phyloP scores from a whole-genome alignment of 2,329 filamentous ascomycete species.

The Beauveria caledonica region DNA sequence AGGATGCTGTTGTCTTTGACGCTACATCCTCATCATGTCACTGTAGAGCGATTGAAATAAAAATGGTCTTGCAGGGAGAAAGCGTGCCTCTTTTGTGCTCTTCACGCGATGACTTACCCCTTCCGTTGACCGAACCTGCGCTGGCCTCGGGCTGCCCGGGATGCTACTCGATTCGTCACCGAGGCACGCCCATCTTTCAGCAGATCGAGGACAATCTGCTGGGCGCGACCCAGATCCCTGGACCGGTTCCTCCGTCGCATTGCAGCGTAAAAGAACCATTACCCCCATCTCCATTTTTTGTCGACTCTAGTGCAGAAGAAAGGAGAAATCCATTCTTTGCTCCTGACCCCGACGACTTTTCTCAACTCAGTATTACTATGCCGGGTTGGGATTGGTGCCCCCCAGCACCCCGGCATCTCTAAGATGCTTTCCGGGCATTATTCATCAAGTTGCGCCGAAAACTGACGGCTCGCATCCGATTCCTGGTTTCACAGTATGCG shows the following conservation, averaged over 20 bases:
- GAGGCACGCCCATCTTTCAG: not conserved
- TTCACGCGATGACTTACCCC: constrained; percentile 2
- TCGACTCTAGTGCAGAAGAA: not conserved
- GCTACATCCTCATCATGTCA: not conserved
- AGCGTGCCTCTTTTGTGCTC: not conserved
- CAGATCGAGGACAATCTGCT: not conserved
- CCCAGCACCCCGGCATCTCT: no score
- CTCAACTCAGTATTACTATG: no score
- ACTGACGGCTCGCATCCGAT: no score
- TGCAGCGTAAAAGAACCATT: not conserved
- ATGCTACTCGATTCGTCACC: not conserved
- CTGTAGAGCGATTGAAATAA: not conserved
- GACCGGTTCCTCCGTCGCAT: not conserved
- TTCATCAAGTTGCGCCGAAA: no score
- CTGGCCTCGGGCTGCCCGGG: not conserved
- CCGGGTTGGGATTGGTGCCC: no score
- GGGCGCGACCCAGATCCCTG: not conserved
- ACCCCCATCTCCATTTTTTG: not conserved
- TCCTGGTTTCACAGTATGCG: no score
- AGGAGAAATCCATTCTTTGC: not conserved
- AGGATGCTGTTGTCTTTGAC: not conserved
- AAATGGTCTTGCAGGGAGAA: not conserved
- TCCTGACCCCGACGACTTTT: not conserved
- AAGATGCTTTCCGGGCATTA: no score
- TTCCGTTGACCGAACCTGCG: not conserved